Conservation (phyloP, 1,284 basidiomycete species). For the Rhodotorula sp. region DNA sequence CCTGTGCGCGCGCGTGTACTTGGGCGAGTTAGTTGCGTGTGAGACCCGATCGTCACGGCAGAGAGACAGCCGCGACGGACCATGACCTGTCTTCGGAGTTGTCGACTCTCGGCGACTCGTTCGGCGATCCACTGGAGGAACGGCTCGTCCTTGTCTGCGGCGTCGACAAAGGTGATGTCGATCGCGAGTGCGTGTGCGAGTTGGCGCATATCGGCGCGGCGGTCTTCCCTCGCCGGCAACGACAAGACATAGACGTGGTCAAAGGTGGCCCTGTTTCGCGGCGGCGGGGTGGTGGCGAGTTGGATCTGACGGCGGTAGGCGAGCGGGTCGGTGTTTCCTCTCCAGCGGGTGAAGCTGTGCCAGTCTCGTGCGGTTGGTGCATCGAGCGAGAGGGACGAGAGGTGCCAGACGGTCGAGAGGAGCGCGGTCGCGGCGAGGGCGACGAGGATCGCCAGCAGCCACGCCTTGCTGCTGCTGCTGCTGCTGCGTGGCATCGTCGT, state of each 20-base stretch:
- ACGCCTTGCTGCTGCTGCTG: too few species aligned
- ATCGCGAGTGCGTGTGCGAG: constrained; percentile 43
- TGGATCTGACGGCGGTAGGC: constrained; percentile 36
- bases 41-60: too few species aligned
- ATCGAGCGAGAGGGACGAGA: background rate
- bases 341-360: background rate
- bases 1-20: too few species aligned
- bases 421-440: background rate
- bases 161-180: constrained; percentile 44
- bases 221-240: constrained; percentile 40
- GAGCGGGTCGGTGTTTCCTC: constrained; percentile 5
- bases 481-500: too few species aligned
- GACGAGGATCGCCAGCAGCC: background rate
- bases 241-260: constrained; percentile 46
- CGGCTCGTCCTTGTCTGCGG: constrained; percentile 35
- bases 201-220: constrained; percentile 40
- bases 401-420: background rate
- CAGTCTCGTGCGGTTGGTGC: background rate
- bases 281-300: too few species aligned
- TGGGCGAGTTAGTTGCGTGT: too few species aligned
- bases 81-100: constrained; percentile 33
- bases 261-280: constrained; percentile 44
- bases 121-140: constrained; percentile 46
- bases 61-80: constrained; percentile 10
- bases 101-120: constrained; percentile 39